Percentiles rank a stretch among this genome's conserved stretches.
These are phyloP conservation scores for Salix koriyanagi DNA, from an alignment of 345 rosid genomes.

Conservation along the genomic window DNA sequence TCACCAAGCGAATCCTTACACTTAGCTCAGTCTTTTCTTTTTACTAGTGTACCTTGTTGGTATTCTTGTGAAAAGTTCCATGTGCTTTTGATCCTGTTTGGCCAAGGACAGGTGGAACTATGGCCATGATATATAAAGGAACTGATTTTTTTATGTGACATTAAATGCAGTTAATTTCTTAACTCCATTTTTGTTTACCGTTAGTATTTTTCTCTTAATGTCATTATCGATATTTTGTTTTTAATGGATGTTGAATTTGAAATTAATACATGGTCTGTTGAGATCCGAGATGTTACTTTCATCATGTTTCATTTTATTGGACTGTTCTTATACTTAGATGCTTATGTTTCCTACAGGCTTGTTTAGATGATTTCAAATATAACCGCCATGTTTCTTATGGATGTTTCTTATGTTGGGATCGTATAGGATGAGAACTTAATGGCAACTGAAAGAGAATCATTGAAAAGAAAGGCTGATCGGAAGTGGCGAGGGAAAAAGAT, in stretches of 20 bases:
- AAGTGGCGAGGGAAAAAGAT: too few relatives aligned
- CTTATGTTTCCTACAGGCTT: conserved; percentile 49
- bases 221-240: neutral
- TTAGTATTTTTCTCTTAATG: too few relatives aligned
- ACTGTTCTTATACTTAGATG: neutral
- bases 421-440: too few relatives aligned
- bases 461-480: too few relatives aligned
- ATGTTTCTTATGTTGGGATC: neutral
- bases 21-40: too few relatives aligned
- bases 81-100: neutral
- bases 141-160: neutral
- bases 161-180: neutral
- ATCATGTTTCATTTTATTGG: neutral
- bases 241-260: neutral
- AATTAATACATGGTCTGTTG: neutral
- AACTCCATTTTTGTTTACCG: neutral
- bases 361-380: conserved; percentile 80
- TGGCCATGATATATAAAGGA: neutral
- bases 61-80: neutral
- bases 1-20: neutral
- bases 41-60: neutral
- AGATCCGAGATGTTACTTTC: conserved; percentile 1
- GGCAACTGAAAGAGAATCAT: too few relatives aligned
- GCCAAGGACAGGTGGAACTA: neutral
- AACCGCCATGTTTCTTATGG: neutral